A percentile compares a stretch with the other conserved stretches of the same genome.
phyloP scores from a whole-genome alignment of 352 stramenopile species.

The Elongisporangium senticosum region DNA sequence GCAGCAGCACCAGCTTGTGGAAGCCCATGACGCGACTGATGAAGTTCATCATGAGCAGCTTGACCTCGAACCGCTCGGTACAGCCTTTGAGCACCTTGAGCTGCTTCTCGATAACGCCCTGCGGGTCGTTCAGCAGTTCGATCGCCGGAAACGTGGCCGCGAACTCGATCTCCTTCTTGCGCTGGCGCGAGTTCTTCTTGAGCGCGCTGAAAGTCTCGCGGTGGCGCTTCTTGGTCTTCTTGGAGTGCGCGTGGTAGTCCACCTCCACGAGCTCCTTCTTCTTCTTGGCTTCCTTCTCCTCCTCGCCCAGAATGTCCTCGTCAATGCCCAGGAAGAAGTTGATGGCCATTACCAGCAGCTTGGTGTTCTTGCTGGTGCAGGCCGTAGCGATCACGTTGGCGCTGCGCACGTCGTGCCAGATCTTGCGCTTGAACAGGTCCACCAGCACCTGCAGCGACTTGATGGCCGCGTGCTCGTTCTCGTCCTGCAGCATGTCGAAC shows the following conservation, averaged over 20 bases:
- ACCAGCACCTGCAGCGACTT: conserved; percentile 92
- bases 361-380: conserved; percentile 82
- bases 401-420: conserved; percentile 96
- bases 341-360: conserved; percentile 88
- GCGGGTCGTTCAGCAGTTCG: conserved; percentile 96
- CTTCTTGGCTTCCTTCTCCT: conserved; percentile 89
- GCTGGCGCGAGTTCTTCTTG: conserved; percentile 87
- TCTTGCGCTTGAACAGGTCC: conserved; percentile 94
- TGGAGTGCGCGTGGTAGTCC: conserved; percentile 94
- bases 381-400: conserved; percentile 96
- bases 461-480: conserved; percentile 77
- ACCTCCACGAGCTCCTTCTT: conserved; percentile 82
- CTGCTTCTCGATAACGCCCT: conserved; percentile 92
- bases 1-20: conserved; percentile 96
- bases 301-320: conserved; percentile 95
- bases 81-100: conserved; percentile 89
- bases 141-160: conserved; percentile 94
- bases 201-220: conserved; percentile 83
- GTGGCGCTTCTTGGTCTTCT: conserved; percentile 93
- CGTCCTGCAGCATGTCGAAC: conserved; percentile 91
- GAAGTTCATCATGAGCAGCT: conserved; percentile 99
- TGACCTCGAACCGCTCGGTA: conserved; percentile 90
- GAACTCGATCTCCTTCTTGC: conserved; percentile 71
- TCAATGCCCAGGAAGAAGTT: conserved; percentile 99
- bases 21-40: conserved; percentile 95